Conservation (phyloP, 1,284 basidiomycete species). For the Fistulinella cinereoalba region DNA sequence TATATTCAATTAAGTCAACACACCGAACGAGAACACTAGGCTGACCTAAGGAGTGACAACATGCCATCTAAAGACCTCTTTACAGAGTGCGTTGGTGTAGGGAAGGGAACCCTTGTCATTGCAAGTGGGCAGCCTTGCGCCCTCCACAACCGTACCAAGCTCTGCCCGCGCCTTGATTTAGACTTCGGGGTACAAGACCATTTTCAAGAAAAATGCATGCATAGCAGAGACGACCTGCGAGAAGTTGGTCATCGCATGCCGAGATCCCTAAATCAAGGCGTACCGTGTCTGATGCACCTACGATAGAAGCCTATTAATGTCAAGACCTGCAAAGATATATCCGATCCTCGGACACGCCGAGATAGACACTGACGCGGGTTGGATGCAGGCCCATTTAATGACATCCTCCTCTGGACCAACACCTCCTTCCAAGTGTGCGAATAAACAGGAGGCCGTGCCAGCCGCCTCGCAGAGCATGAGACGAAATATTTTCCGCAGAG, state of each 20-base stretch:
- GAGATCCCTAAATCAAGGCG: accelerated
- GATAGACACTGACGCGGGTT: conserved; percentile 9
- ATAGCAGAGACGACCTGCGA: conserved; percentile 35
- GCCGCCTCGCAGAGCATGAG: conserved; percentile 31
- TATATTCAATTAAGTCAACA: conserved; percentile 7
- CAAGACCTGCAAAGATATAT: background rate
- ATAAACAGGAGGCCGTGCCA: conserved; percentile 41
- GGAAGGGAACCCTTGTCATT: conserved; percentile 20
- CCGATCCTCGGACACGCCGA: conserved; percentile 5
- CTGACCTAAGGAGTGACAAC: conserved; percentile 6
- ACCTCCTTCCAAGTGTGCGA: conserved; percentile 16
- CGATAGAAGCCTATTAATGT: background rate
- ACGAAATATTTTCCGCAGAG: background rate
- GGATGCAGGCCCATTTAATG: conserved; percentile 25
- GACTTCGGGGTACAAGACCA: conserved; percentile 25
- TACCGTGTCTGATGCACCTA: conserved; percentile 29
- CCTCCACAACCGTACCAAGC: conserved; percentile 23
- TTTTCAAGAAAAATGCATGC: conserved; percentile 29
- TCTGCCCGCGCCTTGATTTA: conserved; percentile 24
- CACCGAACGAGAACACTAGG: background rate
- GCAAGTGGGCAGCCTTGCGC: conserved; percentile 18
- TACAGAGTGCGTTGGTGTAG: conserved; percentile 25
- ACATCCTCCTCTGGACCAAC: conserved; percentile 19
- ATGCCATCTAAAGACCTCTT: conserved; percentile 28
- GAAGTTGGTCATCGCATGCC: no score